Base-by-base conservation (phyloP, 2,329 filamentous ascomycete species). In the Ceratocystis diversiconidia region DNA sequence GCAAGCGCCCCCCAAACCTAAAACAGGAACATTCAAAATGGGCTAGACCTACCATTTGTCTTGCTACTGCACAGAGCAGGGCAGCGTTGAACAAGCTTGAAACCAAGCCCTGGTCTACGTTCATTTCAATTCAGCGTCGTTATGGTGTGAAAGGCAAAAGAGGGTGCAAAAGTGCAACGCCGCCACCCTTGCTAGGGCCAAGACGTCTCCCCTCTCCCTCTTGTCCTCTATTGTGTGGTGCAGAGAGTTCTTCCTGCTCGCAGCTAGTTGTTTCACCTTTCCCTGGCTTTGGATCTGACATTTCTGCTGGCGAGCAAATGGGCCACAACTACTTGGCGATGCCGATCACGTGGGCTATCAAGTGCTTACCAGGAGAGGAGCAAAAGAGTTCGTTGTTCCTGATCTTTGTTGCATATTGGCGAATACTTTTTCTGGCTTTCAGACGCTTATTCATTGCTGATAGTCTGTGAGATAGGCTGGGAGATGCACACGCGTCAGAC, bases 61-160 rank as follows among this genome's bases (percentile, higher is more conserved):
- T 52, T 52, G 48, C 22, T 52, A 28, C 30, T 52, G 22, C 12
- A 15, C 48, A 28, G 19, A 25, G 19, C 8, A 52, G 28, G 55
- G 25, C 30, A 59, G 55, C 30, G 55, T 32, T 17, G 55, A 59
- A 36, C 32, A 59, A 59, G 28, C 55, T 59, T 59, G 55, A 59
- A 59, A 59, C 55, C 55, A 25, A n/a, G 32, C 55, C 55, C 55
- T 59, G 55, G 55, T 32, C 28, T 7, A 32, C 12, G 17, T 59
- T 41, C 28, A 59, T 59, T 59, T 59, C 28, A 36, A 30, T 10
- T 32, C 12, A n/a, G 15, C 55, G n/a, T 36, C 28, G 17, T 12
- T 41, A 6, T 59, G 7, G 28, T 25, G 15, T 32, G 55, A 5
- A 59, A 59, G 28, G 10, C 22, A n/a, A 50, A n/a, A 10, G 22